Evolutionary conservation across 2,329 filamentous ascomycete genomes (phyloP), one percentile per base, ranked within the genome.

Genomic region (Rosellinia necatrix): DNA sequence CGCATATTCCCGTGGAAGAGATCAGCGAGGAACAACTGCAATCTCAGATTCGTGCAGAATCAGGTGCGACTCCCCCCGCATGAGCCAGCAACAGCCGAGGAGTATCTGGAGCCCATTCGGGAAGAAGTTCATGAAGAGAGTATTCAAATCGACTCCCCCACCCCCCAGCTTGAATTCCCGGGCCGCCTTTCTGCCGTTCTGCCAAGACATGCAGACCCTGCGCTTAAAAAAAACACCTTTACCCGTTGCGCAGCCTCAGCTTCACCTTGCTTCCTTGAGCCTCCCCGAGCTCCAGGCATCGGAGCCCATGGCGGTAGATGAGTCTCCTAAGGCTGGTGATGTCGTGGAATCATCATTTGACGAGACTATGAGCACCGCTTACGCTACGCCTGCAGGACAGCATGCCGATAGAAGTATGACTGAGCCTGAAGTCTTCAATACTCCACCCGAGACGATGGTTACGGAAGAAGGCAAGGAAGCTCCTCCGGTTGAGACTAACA

Each of bases 101-200:
- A 37, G 21, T 21, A 9, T 2, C 17, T 56, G 15, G 40, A 32
- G 6, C 29, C 21, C 6, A 52, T 53, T n/a, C 49, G 53, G 9
- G 49, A 60, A 22, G 30, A 37, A n/a, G 55, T 59, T 24, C 30
- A 60, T 27, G 59, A 65, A 22, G 10, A 51, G 24, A 50, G 35
- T 38, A 13, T 22, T 32, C 12, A 17, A 34, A 12, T 52, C 17
- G 44, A 32, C 22, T 56, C 56, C 1, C 43, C 46, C 13, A 68
- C 32, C 19, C 24, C 71, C 21, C 71, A 69, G 21, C 69, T 77
- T 22, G 65, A 70, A 22, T 80, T 81, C 60, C 74, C 76, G 3
- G 77, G 76, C 4, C 75, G 76, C 6, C 63, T 80, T 17, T 80
- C 78, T 27, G 74, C 76, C 10, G 74, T 78, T 6, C 64, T 79